These are phyloP conservation scores for Calonectria multiphialidica DNA, from an alignment of 2,329 filamentous ascomycete species.

Conservation along the genomic window DNA sequence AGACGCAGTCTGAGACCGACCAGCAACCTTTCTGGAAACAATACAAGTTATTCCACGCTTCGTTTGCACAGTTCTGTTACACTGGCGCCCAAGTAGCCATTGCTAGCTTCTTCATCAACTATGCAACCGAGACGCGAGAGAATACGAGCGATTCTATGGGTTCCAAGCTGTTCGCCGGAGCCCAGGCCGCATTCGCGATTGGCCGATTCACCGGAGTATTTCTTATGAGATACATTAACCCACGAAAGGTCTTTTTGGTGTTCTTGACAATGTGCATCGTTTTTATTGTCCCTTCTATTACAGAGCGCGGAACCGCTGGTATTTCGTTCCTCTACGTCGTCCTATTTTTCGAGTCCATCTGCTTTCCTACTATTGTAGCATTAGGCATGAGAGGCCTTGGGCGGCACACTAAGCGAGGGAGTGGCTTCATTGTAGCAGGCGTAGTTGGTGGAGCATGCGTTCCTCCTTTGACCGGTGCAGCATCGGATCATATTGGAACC, in stretches of 20 bases:
- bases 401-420: constrained; percentile 81
- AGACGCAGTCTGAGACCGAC: constrained; percentile 64
- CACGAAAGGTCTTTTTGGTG: constrained; percentile 75
- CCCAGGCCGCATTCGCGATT: constrained; percentile 78
- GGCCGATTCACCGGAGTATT: constrained; percentile 77
- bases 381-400: constrained; percentile 82
- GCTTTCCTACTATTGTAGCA: constrained; percentile 85
- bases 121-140: constrained; percentile 71
- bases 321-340: constrained; percentile 75
- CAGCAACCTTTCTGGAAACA: constrained; percentile 77
- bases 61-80: constrained; percentile 84
- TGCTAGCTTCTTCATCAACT: constrained; percentile 80
- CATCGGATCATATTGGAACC: constrained; percentile 72
- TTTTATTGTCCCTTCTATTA: constrained; percentile 67
- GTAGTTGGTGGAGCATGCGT: constrained; percentile 81
- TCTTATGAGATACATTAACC: constrained; percentile 75
- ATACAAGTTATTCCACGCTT: constrained; percentile 81
- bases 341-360: constrained; percentile 84
- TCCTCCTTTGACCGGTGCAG: constrained; percentile 77
- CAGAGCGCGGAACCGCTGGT: constrained; percentile 58
- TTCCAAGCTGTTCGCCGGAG: constrained; percentile 78
- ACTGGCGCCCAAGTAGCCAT: constrained; percentile 78
- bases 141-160: constrained; percentile 63
- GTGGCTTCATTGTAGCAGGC: constrained; percentile 76
- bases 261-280: constrained; percentile 75